Base-by-base conservation (phyloP, 1,139 yeast species). In the Kodamaea suecica region DNA sequence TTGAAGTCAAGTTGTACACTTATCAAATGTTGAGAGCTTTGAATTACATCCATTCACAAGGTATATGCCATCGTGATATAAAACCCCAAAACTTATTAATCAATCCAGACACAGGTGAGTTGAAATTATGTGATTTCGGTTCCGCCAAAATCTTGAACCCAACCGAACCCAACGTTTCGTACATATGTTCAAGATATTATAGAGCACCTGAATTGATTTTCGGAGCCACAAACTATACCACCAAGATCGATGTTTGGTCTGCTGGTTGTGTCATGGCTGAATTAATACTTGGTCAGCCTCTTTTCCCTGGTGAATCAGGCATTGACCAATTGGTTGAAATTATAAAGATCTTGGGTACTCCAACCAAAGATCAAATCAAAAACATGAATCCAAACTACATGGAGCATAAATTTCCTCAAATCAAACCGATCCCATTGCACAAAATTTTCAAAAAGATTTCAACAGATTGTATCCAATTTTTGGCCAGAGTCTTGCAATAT, bases 181-280 rank as follows among this genome's bases (percentile, higher is more conserved):
- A 92, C 61, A 92, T 92, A 40, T 92, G 98, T 61, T 90, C 97
- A 17, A 76, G 98, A 52, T 92, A 90, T 63, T 92, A 92, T 63
- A 75, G 98, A 43, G 97, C 98, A 8, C 96, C 96, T 1, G 96
- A 86, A 59, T 73, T 86, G 51, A 86, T 86, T 40, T 87, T 86
- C 61, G 95, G 95, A 15, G 94, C 95, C 9, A 83, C 92, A 6
- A 84, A 85, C 59, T 86, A 86, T 61, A 87, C 98, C n/a, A 88
- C 97, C 28, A 90, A 90, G 61, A 92, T 92, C 49, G 98, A 92
- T 59, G 80, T 92, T 37, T 92, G 98, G 98, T 86, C 96, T 13
- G 90, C 95, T 9, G 97, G 96, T 14, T 92, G 98, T 66, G 98
- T 92, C 25, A 88, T 92, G 87, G 97, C 97, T 4, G 98, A 92